A percentile compares a stretch with the other conserved stretches of the same genome.
Evolutionary conservation across 441 rosid species (phyloP).

Genomic region (Populus trichocarpa): DNA sequence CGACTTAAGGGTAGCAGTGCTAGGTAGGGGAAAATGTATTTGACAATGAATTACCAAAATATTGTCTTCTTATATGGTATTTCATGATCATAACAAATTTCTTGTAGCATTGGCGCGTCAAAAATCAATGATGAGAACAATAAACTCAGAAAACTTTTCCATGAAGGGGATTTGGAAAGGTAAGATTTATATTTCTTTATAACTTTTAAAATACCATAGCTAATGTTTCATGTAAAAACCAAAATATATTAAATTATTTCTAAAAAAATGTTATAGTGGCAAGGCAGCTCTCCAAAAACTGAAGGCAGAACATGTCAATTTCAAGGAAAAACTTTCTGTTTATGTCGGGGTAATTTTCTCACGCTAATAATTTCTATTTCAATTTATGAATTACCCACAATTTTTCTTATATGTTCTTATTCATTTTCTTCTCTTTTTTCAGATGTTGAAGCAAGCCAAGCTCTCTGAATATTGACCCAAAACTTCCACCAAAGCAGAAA

Average conservation of each 20-base stretch:
- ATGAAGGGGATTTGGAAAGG: background rate
- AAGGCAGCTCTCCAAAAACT: background rate
- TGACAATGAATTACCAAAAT: background rate
- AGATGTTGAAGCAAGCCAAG: background rate
- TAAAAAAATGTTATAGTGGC: background rate
- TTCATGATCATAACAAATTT: background rate
- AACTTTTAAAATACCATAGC: background rate
- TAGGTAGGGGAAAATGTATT: background rate
- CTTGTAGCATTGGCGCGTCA: background rate
- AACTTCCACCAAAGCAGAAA: background rate
- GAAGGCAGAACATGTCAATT: background rate
- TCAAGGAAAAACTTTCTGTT: background rate
- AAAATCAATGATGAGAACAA: background rate
- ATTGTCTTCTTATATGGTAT: background rate
- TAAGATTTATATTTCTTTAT: too few relatives aligned
- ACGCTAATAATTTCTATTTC: too few relatives aligned
- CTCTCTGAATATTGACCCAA: background rate
- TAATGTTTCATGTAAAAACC: background rate
- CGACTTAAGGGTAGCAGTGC: background rate
- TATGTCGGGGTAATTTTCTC: background rate
- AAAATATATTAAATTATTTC: too few relatives aligned
- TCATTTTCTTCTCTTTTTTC: background rate
- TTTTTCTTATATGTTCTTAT: background rate
- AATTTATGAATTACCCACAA: background rate
- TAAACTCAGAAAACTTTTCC: background rate